Base-by-base conservation (phyloP, 1,284 basidiomycete genomes). In the Mixia osmundae region DNA sequence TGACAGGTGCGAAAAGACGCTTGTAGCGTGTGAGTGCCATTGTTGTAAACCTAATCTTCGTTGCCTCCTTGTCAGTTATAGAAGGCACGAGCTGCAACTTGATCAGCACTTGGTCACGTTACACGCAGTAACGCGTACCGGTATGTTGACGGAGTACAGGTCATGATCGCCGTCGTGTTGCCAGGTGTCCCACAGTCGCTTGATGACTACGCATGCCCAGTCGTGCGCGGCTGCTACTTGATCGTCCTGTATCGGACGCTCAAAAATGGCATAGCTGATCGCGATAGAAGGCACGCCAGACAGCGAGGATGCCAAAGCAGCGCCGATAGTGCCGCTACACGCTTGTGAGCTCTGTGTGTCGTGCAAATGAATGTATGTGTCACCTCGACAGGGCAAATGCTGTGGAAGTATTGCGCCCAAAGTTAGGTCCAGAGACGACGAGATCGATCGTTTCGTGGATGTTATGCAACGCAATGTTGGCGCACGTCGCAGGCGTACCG, bases 401-500 rank as follows among this genome's bases (percentile, higher is more conserved):
- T 4, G 45, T 44, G 8, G 37, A 39, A 2, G 50, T 53, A 40
- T 53, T 53, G 9, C 51, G 43, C 7, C 51, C 55, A 44, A 58
- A 58, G 39, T 63, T 63, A 0, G 61, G 61, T 1, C 62, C 62
- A 3, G 58, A 58, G 20, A 66, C 53, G 30, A 66, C 70, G 19
- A 91, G 66, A 54, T 91, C 83, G 25, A 91, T 76, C 51, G 78
- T 61, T 0, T 71, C 71, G 54, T 73, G 89, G 12, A 91, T 51
- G 51, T 89, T 89, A 54, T 89, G 76, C 29, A 91, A 58, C 1
- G 67, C 79, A 39, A 91, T 71, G 50, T 87, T 89, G 2, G 78
- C 65, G 53, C 85, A 91, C 2, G 82, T 78, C 3, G 83, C 80
- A 2, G 47, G 49, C 16, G 47, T 50, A 1, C 76, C 77, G 42